phyloP scores from a whole-genome alignment of 140 eudicot genomes.

The Anethum foeniculum region DNA sequence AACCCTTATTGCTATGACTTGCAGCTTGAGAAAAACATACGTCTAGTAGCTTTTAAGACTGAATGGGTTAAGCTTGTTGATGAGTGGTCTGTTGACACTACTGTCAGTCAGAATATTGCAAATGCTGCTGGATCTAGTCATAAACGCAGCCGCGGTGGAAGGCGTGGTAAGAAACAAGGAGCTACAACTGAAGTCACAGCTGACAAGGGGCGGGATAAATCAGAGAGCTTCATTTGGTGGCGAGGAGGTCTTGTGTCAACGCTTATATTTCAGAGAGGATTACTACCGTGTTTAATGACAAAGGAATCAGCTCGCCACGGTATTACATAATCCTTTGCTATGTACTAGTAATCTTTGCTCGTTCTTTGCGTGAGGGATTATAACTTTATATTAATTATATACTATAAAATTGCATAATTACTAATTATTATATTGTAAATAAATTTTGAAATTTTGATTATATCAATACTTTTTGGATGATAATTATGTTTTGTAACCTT shows the following conservation, averaged over 20 bases:
- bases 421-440: not conserved
- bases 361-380: not conserved
- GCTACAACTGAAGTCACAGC: constrained; percentile 32
- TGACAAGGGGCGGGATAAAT: constrained; percentile 36
- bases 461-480: not conserved
- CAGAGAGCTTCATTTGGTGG: constrained; percentile 69
- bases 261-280: constrained; percentile 56
- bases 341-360: not conserved
- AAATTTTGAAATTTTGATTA: not conserved
- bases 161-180: constrained; percentile 62
- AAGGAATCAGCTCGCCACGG: constrained; percentile 78
- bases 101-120: constrained; percentile 39
- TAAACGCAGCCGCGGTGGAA: constrained; percentile 60
- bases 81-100: constrained; percentile 38
- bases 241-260: constrained; percentile 76
- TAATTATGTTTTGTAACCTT: not conserved
- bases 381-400: not conserved
- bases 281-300: constrained; percentile 43
- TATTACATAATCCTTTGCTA: constrained; percentile 12
- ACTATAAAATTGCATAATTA: not conserved
- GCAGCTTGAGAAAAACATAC: constrained; percentile 78
- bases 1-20: constrained; percentile 21
- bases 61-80: constrained; percentile 90
- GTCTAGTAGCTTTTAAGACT: constrained; percentile 53
- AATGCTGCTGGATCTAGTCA: constrained; percentile 47